Conservation (phyloP, 371 early-diverging fungal genomes). For the Mucor mucedo region DNA sequence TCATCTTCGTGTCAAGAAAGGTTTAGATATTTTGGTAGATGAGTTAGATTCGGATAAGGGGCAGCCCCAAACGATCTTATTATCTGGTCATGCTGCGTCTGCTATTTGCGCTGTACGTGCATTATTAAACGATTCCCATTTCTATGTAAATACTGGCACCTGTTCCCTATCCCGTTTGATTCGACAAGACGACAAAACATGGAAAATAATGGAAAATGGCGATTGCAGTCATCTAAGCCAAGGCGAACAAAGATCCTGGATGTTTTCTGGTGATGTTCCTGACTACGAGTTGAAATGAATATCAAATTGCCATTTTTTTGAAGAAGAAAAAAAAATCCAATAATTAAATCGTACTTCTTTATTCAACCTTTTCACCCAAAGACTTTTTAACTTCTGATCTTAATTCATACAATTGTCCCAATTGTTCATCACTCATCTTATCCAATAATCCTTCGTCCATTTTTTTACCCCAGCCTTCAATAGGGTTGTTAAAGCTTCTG, state of each 20-base stretch:
- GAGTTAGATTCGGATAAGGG: constrained; percentile 28
- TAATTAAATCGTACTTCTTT: neutral
- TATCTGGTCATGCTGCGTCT: constrained; percentile 48
- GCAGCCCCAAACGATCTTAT: constrained; percentile 20
- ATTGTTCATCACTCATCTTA: constrained; percentile 69
- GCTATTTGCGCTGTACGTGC: constrained; percentile 45
- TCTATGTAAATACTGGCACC: constrained; percentile 33
- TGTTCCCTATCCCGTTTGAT: constrained; percentile 38
- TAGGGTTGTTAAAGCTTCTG: constrained; percentile 39
- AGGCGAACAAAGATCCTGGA: constrained; percentile 47
- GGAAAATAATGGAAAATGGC: constrained; percentile 34
- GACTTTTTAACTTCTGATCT: constrained; percentile 59
- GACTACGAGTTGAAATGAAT: constrained; percentile 35
- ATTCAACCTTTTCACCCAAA: constrained; percentile 35
- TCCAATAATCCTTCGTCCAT: constrained; percentile 55
- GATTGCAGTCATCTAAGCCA: constrained; percentile 31
- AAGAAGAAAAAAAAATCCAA: neutral
- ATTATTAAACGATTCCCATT: constrained; percentile 29
- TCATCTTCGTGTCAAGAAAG: constrained; percentile 38
- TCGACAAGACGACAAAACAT: constrained; percentile 29
- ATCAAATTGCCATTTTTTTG: neutral
- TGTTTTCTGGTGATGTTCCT: constrained; percentile 42
- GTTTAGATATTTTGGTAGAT: constrained; percentile 31
- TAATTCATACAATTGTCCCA: constrained; percentile 71
- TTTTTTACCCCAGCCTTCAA: constrained; percentile 57